Evolutionary conservation across 2,329 filamentous ascomycete species (phyloP).

Genomic region (Niveomyces coronatus): DNA sequence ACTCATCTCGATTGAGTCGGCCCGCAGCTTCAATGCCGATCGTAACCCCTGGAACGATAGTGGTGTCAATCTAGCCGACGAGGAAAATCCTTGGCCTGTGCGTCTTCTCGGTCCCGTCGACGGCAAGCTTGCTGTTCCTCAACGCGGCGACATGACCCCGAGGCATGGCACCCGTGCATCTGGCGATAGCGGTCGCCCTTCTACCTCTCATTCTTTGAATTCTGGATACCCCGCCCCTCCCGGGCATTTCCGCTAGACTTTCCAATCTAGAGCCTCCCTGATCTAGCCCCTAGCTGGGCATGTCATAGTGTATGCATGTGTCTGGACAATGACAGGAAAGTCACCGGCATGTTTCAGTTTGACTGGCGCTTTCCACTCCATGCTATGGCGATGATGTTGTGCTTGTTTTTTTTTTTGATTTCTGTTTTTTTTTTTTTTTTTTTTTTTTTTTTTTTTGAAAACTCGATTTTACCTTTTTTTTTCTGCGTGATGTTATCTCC

Average conservation of each 20-base stretch:
- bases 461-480: constrained; percentile 7
- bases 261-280: constrained; percentile 33
- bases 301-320: constrained; percentile 54
- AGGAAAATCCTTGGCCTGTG: constrained; percentile 59
- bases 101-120: constrained; percentile 57
- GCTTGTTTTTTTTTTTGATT: constrained; percentile 8
- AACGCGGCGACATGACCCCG: constrained; percentile 73
- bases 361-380: constrained; percentile 32
- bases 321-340: constrained; percentile 33
- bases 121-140: constrained; percentile 52
- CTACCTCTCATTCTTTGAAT: constrained; percentile 88
- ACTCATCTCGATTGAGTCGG: constrained; percentile 90
- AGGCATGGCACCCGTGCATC: constrained; percentile 76
- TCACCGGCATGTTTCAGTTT: constrained; percentile 35
- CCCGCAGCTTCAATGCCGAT: constrained; percentile 79
- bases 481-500: constrained; percentile 6
- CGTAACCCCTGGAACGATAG: constrained; percentile 98
- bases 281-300: constrained; percentile 52
- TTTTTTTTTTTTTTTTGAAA: too few species aligned
- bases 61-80: constrained; percentile 85
- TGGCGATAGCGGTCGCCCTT: constrained; percentile 83
- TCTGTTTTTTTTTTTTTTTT: constrained; percentile 4
- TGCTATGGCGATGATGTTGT: too few species aligned
- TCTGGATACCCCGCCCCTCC: constrained; percentile 92
- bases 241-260: constrained; percentile 79